These are phyloP conservation scores for Pisolithus orientalis DNA, from an alignment of 768 basidiomycete genomes.

Conservation along the genomic window DNA sequence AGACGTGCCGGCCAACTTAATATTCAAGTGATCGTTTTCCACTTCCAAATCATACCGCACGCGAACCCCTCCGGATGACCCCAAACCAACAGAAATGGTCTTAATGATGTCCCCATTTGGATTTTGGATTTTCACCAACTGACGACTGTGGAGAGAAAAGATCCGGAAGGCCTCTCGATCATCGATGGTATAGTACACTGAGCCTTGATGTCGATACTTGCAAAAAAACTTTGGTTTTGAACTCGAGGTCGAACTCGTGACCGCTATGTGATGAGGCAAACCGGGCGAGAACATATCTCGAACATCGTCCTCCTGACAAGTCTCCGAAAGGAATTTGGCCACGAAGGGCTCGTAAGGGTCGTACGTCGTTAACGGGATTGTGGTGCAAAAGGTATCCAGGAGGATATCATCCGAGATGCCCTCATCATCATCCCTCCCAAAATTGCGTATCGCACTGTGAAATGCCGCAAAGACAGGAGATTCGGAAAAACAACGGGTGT, in stretches of 20 bases:
- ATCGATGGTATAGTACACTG: constrained; percentile 1
- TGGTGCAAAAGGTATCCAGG: constrained; percentile 8
- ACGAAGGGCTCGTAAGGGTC: constrained; percentile 16
- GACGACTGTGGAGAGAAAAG: constrained; percentile 10
- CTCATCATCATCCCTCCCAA: neutral
- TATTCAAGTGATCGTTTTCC: constrained; percentile 8
- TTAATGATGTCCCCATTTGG: neutral
- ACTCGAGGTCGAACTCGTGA: constrained; percentile 13
- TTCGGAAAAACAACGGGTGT: neutral
- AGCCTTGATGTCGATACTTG: constrained; percentile 11
- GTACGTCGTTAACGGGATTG: neutral
- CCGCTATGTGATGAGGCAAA: constrained; percentile 4
- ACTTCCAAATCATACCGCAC: constrained; percentile 12
- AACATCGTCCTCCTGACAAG: constrained; percentile 6
- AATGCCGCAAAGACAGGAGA: constrained; percentile 10
- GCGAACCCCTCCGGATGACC: constrained; percentile 11
- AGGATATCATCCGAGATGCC: constrained; percentile 1
- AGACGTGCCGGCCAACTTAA: constrained; percentile 5
- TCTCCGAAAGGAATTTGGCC: constrained; percentile 3
- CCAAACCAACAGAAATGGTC: constrained; percentile 4
- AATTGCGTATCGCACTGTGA: constrained; percentile 3
- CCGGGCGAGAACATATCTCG: too few species aligned
- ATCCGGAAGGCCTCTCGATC: constrained; percentile 11
- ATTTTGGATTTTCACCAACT: constrained; percentile 2
- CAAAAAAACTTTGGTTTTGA: constrained; percentile 13